These are phyloP conservation scores for Penium margaritaceum DNA, from an alignment of 139 green algal species.

Conservation along the genomic window DNA sequence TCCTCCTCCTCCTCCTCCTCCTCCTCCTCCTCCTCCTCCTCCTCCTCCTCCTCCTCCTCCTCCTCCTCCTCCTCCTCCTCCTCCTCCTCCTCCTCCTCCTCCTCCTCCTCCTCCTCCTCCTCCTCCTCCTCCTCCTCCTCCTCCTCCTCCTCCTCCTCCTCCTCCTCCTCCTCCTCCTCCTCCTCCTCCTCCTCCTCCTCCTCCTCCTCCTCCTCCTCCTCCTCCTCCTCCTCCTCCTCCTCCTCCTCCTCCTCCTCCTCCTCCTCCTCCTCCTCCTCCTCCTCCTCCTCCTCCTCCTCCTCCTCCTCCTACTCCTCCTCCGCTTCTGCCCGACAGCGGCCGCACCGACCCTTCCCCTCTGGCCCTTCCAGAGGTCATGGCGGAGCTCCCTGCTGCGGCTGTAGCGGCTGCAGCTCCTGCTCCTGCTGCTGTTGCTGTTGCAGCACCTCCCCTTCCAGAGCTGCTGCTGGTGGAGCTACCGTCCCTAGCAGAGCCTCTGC, in stretches of 20 bases:
- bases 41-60: not conserved
- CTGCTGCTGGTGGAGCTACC: too few species aligned
- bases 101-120: conserved; percentile 1
- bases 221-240: conserved; percentile 1
- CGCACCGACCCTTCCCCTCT: too few species aligned
- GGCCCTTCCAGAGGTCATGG: too few species aligned
- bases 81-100: not conserved
- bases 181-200: conserved; percentile 2
- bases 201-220: conserved; percentile 2
- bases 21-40: conserved; percentile 2
- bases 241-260: conserved; percentile 2
- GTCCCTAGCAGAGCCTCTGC: too few species aligned
- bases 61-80: not conserved
- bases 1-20: conserved; percentile 2
- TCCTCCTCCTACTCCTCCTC: too few species aligned
- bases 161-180: conserved; percentile 1
- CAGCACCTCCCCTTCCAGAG: too few species aligned
- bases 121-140: conserved; percentile 2
- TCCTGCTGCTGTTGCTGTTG: too few species aligned
- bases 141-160: conserved; percentile 2
- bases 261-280: conserved; percentile 2
- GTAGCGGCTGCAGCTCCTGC: too few species aligned
- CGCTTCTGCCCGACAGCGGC: not conserved
- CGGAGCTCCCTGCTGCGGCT: too few species aligned
- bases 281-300: not conserved